phyloP scores from a whole-genome alignment of 305 asterid genomes.

The Solanum aculeatissimum region DNA sequence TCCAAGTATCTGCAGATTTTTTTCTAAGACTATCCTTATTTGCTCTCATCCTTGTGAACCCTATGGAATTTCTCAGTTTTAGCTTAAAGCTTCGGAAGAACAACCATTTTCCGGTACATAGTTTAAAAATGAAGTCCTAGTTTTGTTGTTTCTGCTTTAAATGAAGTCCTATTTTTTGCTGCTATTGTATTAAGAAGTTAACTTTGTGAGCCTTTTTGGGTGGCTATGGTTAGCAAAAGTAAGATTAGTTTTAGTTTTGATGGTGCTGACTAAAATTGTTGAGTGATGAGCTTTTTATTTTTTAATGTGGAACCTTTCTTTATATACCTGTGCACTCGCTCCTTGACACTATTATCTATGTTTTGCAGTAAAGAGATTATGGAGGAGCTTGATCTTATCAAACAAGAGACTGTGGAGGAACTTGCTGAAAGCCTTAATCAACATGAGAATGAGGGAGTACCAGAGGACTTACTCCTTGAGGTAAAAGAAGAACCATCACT shows the following conservation, averaged over 20 bases:
- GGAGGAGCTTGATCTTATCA: conserved; percentile 13
- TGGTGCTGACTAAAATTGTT: background rate
- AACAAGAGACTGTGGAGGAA: conserved; percentile 28
- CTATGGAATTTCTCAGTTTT: background rate
- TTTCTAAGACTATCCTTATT: background rate
- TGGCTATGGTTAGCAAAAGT: background rate
- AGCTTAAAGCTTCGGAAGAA: background rate
- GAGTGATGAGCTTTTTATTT: background rate
- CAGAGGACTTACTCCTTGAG: background rate
- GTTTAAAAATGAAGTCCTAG: background rate
- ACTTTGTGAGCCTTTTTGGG: background rate
- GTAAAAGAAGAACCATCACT: background rate
- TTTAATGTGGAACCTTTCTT: background rate
- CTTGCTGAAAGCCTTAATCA: conserved; percentile 21
- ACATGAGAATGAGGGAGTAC: conserved; percentile 17
- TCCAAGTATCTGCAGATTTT: background rate
- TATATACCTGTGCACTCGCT: background rate
- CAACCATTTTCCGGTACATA: background rate
- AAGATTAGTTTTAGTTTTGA: background rate
- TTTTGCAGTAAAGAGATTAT: conserved; percentile 10
- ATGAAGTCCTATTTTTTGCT: background rate
- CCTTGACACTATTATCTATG: background rate
- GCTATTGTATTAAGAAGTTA: background rate
- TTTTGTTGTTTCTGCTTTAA: background rate
- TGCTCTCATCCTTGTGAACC: background rate